Base-by-base conservation (phyloP, 2,329 filamentous ascomycete genomes). In the Sarocladium brachiariae region DNA sequence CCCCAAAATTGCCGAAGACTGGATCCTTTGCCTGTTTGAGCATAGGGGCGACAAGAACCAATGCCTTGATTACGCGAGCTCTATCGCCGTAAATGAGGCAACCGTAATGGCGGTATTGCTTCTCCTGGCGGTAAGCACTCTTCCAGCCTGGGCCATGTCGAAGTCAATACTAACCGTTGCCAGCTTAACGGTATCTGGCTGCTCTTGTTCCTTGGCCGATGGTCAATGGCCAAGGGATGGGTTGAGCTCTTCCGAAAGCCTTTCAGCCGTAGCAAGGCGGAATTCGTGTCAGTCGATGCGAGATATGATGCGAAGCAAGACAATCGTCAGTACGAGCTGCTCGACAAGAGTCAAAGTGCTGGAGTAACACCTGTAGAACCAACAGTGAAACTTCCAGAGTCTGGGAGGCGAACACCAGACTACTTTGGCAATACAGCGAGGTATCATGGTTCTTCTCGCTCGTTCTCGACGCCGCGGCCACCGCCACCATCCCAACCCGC, bases 241-340 rank as follows among this genome's bases (percentile, higher is more conserved):
- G 58, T 74, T 37, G 83, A 95, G 23, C 69, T 91, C 37, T 66
- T 83, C 57, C 71, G 66, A 50, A 64, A 67, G 33, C 62, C 72
- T 46, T 68, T 81, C 53, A 67, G 70, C 31, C 70, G 73, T 50
- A 72, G 68, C 53, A 81, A 86, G 63, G 80, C 81, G 59, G 92
- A 97, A 65, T 97, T 96, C 60, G 87, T 96, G 56, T 95, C 89
- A 34, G 84, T 87, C 41, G 92, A 96, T 63, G 89, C 90, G 43
- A 78, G 79, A 54, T 68, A 71, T 58, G 75, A 80, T 53, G 66
- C 76, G 53, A 82, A 82, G 56, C 76, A 79, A 65, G 81, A 84
- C 59, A 75, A 74, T 64, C 79, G 81, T 71, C 81, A 84, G 66
- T 91, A 91, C 74, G 87, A 91, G 75, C 90, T 91, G 86, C 82